Conservation (phyloP, 1,139 yeast genomes). For the Hansenula anomala region DNA sequence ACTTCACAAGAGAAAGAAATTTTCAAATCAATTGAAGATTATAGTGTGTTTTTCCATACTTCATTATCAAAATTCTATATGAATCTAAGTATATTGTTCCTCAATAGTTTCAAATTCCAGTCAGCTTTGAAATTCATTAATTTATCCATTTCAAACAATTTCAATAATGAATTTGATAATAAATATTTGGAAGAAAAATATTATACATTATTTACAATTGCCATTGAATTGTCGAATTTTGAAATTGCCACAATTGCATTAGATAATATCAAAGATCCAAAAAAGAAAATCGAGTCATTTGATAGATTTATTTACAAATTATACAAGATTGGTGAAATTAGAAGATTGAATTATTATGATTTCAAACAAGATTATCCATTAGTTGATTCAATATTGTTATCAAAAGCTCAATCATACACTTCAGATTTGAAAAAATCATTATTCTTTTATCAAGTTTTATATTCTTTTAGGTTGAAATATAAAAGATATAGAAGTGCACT, state of each 20-base stretch:
- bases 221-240: slow-evolving; percentile 21
- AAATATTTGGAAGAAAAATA: slow-evolving; percentile 18
- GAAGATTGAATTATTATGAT: slow-evolving; percentile 17
- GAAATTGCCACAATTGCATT: slow-evolving; percentile 20
- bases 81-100: slow-evolving; percentile 19
- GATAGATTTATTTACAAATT: slow-evolving; percentile 18
- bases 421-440: slow-evolving; percentile 30
- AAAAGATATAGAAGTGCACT: slow-evolving; percentile 51
- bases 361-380: slow-evolving; percentile 17
- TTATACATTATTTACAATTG: slow-evolving; percentile 19
- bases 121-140: slow-evolving; percentile 21
- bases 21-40: slow-evolving; percentile 15
- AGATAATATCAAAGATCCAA: slow-evolving; percentile 9
- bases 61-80: slow-evolving; percentile 21
- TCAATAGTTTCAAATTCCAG: slow-evolving; percentile 15
- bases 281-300: slow-evolving; percentile 16
- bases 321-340: slow-evolving; percentile 20
- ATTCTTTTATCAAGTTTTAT: slow-evolving; percentile 47
- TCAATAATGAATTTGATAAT: slow-evolving; percentile 16
- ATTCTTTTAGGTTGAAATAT: slow-evolving; percentile 45
- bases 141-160: slow-evolving; percentile 26
- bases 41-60: slow-evolving; percentile 16
- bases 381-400: slow-evolving; percentile 36
- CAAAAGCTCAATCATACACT: slow-evolving; percentile 33
- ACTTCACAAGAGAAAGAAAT: slow-evolving; percentile 9